Base-by-base conservation (phyloP, 1,139 yeast genomes). In the Geotrichum aggregatum region DNA sequence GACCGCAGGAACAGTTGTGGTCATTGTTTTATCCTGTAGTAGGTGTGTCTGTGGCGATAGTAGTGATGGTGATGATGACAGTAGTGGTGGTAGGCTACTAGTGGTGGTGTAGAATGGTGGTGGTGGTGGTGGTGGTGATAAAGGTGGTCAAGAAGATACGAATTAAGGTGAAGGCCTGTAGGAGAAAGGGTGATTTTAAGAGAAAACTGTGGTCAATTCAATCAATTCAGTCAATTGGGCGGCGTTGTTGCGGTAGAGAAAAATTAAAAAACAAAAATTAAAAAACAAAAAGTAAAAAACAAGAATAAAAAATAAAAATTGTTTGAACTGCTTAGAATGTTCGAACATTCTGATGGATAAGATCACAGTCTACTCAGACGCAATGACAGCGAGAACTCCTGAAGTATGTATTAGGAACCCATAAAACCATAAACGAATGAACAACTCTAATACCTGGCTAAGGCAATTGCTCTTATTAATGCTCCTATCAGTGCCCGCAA, bases 1-100 rank as follows among this genome's bases (percentile, higher is more conserved):
- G 51, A 89, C 84, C 59, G 88, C 83, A 26, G 97, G 97, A 36
- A 89, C 96, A 8, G 95, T 86, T 11, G 96, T 87, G 1, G 96
- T 88, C 96, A 88, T 88, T 44, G n/a, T 45, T 19, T n/a, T 8
- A 34, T 16, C 14, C 13, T 18, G 14, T 8, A n/a, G n/a, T n/a
- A 14, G 2, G 41, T 35, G 19, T 35, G 39, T 14, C 7, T 36
- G 26, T 14, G 41, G 24, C 21, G 14, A 16, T 10, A 18, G 41
- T 8, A n/a, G n/a, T 13, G 41, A 19, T 8, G 22, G 26, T n/a
- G n/a, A n/a, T n/a, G n/a, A 36, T n/a, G 21, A 34, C 19, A 6
- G 38, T 14, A 16, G 38, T 14, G 38, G n/a, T 30, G 38, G 38
- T 34, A 19, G 8, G 38, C n/a, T 30, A 21, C 5, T 14, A 36